These are phyloP conservation scores for Pisolithus microcarpus DNA, from an alignment of 768 basidiomycete species.

Conservation along the genomic window DNA sequence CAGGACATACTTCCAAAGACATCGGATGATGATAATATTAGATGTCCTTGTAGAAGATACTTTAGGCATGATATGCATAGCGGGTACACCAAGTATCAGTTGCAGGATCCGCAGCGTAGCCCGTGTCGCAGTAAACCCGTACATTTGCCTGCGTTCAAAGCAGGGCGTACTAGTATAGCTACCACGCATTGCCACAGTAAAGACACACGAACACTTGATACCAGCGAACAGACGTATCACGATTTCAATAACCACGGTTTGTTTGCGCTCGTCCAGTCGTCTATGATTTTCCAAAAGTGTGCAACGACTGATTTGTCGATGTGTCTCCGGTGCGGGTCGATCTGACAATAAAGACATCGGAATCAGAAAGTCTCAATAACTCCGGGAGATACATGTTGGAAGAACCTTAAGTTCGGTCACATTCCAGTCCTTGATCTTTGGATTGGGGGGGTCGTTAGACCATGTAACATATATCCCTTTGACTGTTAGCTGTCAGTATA, in stretches of 20 bases:
- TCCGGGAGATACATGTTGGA: background rate
- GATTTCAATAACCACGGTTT: slow-evolving; percentile 68
- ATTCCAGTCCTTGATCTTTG: slow-evolving; percentile 93
- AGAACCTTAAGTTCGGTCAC: slow-evolving; percentile 87
- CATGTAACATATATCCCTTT: slow-evolving; percentile 95
- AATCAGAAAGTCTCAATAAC: background rate
- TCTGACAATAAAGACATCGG: slow-evolving; percentile 38
- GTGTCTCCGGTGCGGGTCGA: slow-evolving; percentile 84
- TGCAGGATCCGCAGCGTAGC: too few species aligned
- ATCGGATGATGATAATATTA: too few species aligned
- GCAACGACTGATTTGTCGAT: slow-evolving; percentile 93
- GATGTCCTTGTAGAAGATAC: too few species aligned
- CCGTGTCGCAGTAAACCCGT: too few species aligned
- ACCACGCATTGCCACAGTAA: too few species aligned
- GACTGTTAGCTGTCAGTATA: slow-evolving; percentile 54
- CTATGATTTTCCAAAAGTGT: slow-evolving; percentile 91
- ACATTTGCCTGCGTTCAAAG: too few species aligned
- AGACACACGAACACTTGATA: too few species aligned
- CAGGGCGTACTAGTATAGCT: too few species aligned
- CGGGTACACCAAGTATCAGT: too few species aligned
- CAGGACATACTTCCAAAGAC: too few species aligned
- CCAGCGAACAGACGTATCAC: slow-evolving; percentile 12
- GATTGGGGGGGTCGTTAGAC: slow-evolving; percentile 85
- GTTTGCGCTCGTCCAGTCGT: slow-evolving; percentile 74
- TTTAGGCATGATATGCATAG: too few species aligned